Evolutionary conservation across 2,329 filamentous ascomycete genomes (phyloP).

Genomic region (Fusarium beomiforme): DNA sequence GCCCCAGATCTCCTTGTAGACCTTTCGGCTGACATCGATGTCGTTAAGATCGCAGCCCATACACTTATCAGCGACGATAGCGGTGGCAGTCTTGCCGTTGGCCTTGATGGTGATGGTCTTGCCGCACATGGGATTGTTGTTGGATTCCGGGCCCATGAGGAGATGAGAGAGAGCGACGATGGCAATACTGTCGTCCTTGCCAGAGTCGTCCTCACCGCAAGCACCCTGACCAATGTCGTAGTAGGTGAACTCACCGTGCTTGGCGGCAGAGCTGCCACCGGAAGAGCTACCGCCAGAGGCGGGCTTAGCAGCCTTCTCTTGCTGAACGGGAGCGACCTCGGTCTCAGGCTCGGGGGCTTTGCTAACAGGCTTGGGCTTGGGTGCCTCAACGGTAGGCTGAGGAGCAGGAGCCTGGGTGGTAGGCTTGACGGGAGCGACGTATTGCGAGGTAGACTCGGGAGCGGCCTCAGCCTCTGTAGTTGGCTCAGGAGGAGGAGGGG

Average conservation of each 20-base stretch:
- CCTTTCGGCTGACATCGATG: constrained; percentile 69
- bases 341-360: constrained; percentile 25
- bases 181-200: constrained; percentile 62
- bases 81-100: constrained; percentile 67
- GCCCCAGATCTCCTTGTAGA: constrained; percentile 64
- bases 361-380: constrained; percentile 27
- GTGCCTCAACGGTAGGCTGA: background rate
- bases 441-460: constrained; percentile 21
- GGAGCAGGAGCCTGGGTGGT: constrained; percentile 33
- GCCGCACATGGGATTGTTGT: constrained; percentile 76
- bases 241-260: constrained; percentile 76
- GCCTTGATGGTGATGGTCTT: constrained; percentile 71
- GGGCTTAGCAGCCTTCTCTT: constrained; percentile 31
- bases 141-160: constrained; percentile 72
- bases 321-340: constrained; percentile 25
- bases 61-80: constrained; percentile 79
- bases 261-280: constrained; percentile 36
- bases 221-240: constrained; percentile 75
- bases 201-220: constrained; percentile 70
- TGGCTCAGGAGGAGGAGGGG: constrained; percentile 33
- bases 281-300: constrained; percentile 19
- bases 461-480: constrained; percentile 19
- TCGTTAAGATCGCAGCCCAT: constrained; percentile 67
- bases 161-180: constrained; percentile 75
- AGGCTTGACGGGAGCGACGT: constrained; percentile 34